Conservation (phyloP, 345 rosid genomes). For the Aethionema arabicum region DNA sequence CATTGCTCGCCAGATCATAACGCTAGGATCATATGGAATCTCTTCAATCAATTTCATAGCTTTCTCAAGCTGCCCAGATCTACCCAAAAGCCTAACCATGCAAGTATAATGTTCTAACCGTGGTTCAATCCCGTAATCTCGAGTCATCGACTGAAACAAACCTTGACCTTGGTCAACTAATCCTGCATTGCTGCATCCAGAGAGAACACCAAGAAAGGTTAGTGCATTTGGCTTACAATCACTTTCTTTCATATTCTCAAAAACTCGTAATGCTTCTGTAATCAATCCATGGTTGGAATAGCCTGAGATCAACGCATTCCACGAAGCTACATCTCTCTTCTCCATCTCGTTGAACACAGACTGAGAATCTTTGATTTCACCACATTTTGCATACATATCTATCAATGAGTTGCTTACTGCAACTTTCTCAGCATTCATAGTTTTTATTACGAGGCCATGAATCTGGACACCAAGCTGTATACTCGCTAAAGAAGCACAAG, state of each 20-base stretch:
- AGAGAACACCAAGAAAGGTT: constrained; percentile 74
- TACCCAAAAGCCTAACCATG: constrained; percentile 80
- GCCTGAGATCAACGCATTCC: constrained; percentile 87
- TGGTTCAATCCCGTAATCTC: constrained; percentile 66
- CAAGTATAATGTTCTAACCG: constrained; percentile 77
- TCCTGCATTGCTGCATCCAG: constrained; percentile 85
- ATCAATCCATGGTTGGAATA: constrained; percentile 71
- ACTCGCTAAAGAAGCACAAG: constrained; percentile 78
- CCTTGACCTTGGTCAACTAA: constrained; percentile 57
- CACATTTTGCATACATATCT: constrained; percentile 96
- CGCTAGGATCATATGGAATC: constrained; percentile 64
- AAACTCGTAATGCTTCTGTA: constrained; percentile 54
- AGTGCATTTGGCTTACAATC: constrained; percentile 56
- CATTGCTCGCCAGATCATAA: constrained; percentile 83
- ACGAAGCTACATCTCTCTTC: constrained; percentile 54
- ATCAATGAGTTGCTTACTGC: constrained; percentile 76
- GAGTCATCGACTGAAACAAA: constrained; percentile 69
- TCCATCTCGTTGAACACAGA: constrained; percentile 54
- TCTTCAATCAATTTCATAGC: constrained; percentile 64
- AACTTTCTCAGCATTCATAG: constrained; percentile 45
- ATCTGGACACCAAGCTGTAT: constrained; percentile 69
- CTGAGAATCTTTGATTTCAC: constrained; percentile 59
- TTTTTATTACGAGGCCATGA: constrained; percentile 62
- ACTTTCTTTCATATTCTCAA: constrained; percentile 57
- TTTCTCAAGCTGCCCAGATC: constrained; percentile 68